phyloP scores from a whole-genome alignment of 2,329 filamentous ascomycete species.

The Penicillium sp. region DNA sequence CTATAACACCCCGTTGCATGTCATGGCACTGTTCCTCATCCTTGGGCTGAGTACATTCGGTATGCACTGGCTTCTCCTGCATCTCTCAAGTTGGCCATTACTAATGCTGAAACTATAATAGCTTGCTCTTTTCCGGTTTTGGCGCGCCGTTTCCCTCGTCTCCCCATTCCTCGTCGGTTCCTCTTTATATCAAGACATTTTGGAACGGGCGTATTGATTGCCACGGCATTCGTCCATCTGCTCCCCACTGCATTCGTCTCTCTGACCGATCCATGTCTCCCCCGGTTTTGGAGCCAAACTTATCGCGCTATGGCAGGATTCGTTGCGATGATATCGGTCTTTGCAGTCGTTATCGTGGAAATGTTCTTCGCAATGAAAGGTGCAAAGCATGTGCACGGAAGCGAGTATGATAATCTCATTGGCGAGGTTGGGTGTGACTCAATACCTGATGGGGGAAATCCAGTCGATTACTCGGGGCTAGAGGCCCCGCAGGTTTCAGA shows the following conservation, averaged over 20 bases:
- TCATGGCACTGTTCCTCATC: slow-evolving; percentile 60
- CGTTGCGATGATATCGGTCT: slow-evolving; percentile 71
- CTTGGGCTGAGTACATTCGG: slow-evolving; percentile 45
- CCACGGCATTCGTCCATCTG: slow-evolving; percentile 52
- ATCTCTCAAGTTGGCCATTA: neutral
- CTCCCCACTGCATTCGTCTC: slow-evolving; percentile 55
- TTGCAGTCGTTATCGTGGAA: slow-evolving; percentile 74
- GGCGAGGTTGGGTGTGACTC: slow-evolving; percentile 20
- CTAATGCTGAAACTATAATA: slow-evolving; percentile 18
- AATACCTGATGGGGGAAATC: slow-evolving; percentile 13
- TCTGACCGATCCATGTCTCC: slow-evolving; percentile 58
- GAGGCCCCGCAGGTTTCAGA: slow-evolving; percentile 16
- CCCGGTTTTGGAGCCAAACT: slow-evolving; percentile 66
- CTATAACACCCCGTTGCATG: slow-evolving; percentile 60
- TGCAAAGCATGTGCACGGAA: slow-evolving; percentile 50
- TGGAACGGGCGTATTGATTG: slow-evolving; percentile 50
- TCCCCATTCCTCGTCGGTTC: slow-evolving; percentile 51
- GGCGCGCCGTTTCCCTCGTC: slow-evolving; percentile 50
- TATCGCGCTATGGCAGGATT: slow-evolving; percentile 73
- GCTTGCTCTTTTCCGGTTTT: slow-evolving; percentile 56
- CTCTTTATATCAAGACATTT: slow-evolving; percentile 54
- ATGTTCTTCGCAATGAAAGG: slow-evolving; percentile 74
- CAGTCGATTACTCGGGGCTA: slow-evolving; percentile 19
- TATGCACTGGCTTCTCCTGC: slow-evolving; percentile 16
- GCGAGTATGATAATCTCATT: slow-evolving; percentile 44